A percentile compares a stretch with the other conserved stretches of the same genome.
Conservation (phyloP, 805 yeast species). For the Kodamaea fukazawae region DNA sequence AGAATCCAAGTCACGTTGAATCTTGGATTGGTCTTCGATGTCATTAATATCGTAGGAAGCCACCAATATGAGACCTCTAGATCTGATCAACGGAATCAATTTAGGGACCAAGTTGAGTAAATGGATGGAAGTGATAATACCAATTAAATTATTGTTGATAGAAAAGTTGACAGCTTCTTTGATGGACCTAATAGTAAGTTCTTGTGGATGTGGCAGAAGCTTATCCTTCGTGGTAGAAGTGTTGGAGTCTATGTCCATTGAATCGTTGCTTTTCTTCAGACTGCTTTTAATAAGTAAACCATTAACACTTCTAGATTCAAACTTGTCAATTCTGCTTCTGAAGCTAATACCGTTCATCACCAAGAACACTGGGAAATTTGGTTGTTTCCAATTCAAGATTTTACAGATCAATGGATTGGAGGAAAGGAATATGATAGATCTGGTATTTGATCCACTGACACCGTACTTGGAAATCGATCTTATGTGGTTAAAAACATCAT, state of each 20-base stretch:
- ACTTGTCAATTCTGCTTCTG: conserved; percentile 22
- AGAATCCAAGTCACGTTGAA: conserved; percentile 32
- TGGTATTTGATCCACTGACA: conserved; percentile 23
- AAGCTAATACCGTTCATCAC: conserved; percentile 65
- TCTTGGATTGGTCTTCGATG: conserved; percentile 23
- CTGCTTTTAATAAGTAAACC: conserved; percentile 32
- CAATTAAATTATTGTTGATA: conserved; percentile 76
- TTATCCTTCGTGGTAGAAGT: conserved; percentile 34
- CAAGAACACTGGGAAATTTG: conserved; percentile 92
- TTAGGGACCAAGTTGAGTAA: conserved; percentile 72
- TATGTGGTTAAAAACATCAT: conserved; percentile 76
- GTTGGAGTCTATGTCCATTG: conserved; percentile 21
- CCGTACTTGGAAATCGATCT: conserved; percentile 34
- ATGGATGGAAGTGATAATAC: conserved; percentile 73
- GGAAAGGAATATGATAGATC: conserved; percentile 82
- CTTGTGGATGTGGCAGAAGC: conserved; percentile 36
- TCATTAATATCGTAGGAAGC: conserved; percentile 49
- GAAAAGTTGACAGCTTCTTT: conserved; percentile 84
- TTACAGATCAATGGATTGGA: conserved; percentile 89
- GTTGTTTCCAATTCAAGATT: conserved; percentile 96
- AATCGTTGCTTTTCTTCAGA: conserved; percentile 1
- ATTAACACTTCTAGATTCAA: conserved; percentile 41
- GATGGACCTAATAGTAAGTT: conserved; percentile 57
- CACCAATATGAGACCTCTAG: conserved; percentile 81
- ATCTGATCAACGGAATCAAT: conserved; percentile 68